phyloP scores from a whole-genome alignment of 2,329 filamentous ascomycete genomes.

The Atkinsonella texensis region DNA sequence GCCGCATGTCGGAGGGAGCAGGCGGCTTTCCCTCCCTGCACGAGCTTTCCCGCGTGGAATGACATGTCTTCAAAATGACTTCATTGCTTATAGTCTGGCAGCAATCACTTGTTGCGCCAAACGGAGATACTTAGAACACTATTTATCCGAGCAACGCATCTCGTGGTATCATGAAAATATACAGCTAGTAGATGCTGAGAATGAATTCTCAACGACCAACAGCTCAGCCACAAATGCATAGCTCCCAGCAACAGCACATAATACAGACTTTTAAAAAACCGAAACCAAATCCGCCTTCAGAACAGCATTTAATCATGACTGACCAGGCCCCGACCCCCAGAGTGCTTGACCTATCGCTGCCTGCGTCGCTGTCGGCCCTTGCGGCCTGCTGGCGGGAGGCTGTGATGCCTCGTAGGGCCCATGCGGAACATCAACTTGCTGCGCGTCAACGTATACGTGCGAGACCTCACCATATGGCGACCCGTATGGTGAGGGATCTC shows the following conservation, averaged over 20 bases:
- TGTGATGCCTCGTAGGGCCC: slow-evolving; percentile 3
- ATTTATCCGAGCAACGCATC: not conserved
- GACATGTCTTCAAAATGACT: too few species aligned
- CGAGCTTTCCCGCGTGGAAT: too few species aligned
- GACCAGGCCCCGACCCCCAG: slow-evolving; percentile 7
- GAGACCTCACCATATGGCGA: not conserved
- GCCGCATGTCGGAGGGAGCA: too few species aligned
- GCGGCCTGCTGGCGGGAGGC: not conserved
- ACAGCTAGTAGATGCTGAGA: not conserved
- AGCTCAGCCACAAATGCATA: too few species aligned
- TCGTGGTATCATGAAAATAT: not conserved
- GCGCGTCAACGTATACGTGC: not conserved
- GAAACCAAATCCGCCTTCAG: too few species aligned
- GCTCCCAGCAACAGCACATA: too few species aligned
- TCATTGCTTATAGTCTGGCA: too few species aligned
- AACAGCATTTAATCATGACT: not conserved
- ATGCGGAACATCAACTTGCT: slow-evolving; percentile 1
- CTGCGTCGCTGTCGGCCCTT: slow-evolving; percentile 4
- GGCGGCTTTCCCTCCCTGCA: too few species aligned
- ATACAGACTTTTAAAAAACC: too few species aligned
- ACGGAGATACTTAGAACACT: too few species aligned
- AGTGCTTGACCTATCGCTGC: slow-evolving; percentile 7
- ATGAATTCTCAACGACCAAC: not conserved
- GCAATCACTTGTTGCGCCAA: too few species aligned
- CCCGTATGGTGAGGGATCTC: slow-evolving; percentile 4